These are phyloP conservation scores for Fusarium sp. DNA, from an alignment of 2,329 filamentous ascomycete species.

Conservation along the genomic window DNA sequence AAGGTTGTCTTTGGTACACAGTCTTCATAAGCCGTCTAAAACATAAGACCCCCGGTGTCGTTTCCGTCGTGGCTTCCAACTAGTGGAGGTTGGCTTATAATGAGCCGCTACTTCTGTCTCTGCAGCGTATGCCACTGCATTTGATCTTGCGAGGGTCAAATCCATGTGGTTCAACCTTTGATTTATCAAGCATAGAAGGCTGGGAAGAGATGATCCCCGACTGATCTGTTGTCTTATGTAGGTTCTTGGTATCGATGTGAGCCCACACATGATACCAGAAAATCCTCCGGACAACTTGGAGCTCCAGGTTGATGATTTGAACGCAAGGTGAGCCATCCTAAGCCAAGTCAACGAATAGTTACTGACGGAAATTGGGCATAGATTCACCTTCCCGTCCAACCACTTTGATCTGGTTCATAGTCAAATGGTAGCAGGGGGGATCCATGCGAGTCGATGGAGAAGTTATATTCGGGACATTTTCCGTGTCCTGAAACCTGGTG, in stretches of 20 bases:
- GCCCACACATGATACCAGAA: slow-evolving; percentile 75
- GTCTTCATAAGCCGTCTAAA: background rate
- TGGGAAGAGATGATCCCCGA: background rate
- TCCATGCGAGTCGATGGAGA: slow-evolving; percentile 78
- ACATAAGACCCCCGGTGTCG: background rate
- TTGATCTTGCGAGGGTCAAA: background rate
- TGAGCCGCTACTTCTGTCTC: background rate
- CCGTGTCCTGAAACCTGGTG: slow-evolving; percentile 76
- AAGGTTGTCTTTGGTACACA: background rate
- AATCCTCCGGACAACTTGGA: slow-evolving; percentile 74
- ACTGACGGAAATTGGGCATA: slow-evolving; percentile 44
- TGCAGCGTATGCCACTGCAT: too few species aligned
- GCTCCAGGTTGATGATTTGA: slow-evolving; percentile 79
- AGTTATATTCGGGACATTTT: slow-evolving; percentile 82
- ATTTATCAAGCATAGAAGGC: background rate
- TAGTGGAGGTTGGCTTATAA: background rate
- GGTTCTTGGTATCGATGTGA: slow-evolving; percentile 79
- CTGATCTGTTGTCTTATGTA: slow-evolving; percentile 49
- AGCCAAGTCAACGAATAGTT: background rate
- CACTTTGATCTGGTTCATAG: slow-evolving; percentile 89
- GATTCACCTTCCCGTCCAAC: slow-evolving; percentile 75
- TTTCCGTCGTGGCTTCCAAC: background rate
- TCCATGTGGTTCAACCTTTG: background rate
- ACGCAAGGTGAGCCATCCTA: slow-evolving; percentile 62
- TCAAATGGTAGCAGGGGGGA: slow-evolving; percentile 76